Percentiles rank a stretch among this genome's conserved stretches.
Conservation (phyloP, 2,329 filamentous ascomycete genomes). For the Pseudocercospora crystallina region DNA sequence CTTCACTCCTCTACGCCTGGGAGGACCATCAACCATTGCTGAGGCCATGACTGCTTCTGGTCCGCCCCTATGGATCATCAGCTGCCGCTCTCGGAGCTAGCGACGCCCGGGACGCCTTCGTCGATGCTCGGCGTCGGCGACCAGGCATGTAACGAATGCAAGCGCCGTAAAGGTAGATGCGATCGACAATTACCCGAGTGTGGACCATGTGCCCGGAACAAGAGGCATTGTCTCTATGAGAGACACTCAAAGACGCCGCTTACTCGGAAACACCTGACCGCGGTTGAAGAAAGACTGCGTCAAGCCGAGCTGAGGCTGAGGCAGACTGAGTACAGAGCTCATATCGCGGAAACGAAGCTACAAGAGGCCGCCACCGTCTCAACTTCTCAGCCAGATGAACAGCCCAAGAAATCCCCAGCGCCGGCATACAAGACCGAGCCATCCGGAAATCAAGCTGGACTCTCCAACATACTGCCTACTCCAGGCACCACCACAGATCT, state of each 20-base stretch:
- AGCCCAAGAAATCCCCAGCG: too few species aligned
- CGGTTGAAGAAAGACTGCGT: slow-evolving; percentile 45
- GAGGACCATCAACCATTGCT: too few species aligned
- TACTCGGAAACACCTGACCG: slow-evolving; percentile 49
- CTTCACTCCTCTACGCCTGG: too few species aligned
- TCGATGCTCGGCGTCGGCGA: slow-evolving; percentile 17
- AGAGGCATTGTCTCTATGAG: slow-evolving; percentile 51
- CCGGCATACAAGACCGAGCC: too few species aligned
- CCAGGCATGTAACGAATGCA: slow-evolving; percentile 31
- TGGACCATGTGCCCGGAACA: slow-evolving; percentile 43
- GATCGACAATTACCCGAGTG: slow-evolving; percentile 40
- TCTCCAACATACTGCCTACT: too few species aligned
- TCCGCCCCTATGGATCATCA: slow-evolving; percentile 17
- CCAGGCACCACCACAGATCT: background rate
- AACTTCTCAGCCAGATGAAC: too few species aligned
- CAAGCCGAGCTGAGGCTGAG: slow-evolving; percentile 27
- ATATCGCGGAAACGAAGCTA: slow-evolving; percentile 24
- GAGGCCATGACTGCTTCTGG: too few species aligned
- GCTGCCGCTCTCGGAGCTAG: slow-evolving; percentile 12
- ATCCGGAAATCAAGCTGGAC: too few species aligned
- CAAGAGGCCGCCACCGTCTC: background rate
- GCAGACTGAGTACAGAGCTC: slow-evolving; percentile 24
- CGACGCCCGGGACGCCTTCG: background rate
- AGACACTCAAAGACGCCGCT: slow-evolving; percentile 50
- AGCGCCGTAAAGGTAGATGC: slow-evolving; percentile 28